phyloP scores from a whole-genome alignment of 1,139 yeast species.

The Geotrichum aggregatum region DNA sequence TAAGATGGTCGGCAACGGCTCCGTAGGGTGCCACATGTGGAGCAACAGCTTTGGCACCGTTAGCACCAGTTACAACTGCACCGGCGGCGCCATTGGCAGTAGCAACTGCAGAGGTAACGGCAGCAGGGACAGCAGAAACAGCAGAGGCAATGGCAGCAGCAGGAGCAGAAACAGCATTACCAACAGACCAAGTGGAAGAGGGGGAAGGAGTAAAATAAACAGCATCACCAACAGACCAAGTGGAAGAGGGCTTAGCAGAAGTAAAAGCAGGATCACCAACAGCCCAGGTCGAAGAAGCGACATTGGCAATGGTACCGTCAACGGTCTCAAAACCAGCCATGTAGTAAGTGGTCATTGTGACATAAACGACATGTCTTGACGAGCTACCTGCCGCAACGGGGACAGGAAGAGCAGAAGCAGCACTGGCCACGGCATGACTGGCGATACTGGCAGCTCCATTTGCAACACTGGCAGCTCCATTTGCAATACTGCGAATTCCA shows the following conservation, averaged over 20 bases:
- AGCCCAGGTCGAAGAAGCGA: not conserved
- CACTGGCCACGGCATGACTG: not conserved
- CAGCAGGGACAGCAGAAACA: not conserved
- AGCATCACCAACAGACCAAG: not conserved
- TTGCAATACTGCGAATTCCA: not conserved
- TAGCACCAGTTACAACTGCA: not conserved
- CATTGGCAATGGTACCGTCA: not conserved
- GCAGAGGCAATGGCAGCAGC: not conserved
- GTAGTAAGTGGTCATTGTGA: constrained; percentile 9
- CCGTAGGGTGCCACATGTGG: constrained; percentile 2
- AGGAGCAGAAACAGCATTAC: not conserved
- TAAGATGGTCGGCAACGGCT: not conserved
- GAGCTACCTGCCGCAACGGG: not conserved
- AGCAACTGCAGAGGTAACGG: not conserved
- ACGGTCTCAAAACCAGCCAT: not conserved
- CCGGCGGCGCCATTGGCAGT: not conserved
- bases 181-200: not conserved
- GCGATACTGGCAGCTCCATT: not conserved
- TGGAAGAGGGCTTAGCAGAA: too few species aligned
- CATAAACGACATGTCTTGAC: constrained; percentile 4
- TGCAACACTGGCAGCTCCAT: not conserved
- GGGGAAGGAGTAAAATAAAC: not conserved
- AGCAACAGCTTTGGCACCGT: not conserved
- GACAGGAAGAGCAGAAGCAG: not conserved
- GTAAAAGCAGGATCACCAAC: not conserved